A percentile compares a stretch with the other conserved stretches of the same genome.
Conservation (phyloP, 345 rosid genomes). For the Salix koriyanagi region DNA sequence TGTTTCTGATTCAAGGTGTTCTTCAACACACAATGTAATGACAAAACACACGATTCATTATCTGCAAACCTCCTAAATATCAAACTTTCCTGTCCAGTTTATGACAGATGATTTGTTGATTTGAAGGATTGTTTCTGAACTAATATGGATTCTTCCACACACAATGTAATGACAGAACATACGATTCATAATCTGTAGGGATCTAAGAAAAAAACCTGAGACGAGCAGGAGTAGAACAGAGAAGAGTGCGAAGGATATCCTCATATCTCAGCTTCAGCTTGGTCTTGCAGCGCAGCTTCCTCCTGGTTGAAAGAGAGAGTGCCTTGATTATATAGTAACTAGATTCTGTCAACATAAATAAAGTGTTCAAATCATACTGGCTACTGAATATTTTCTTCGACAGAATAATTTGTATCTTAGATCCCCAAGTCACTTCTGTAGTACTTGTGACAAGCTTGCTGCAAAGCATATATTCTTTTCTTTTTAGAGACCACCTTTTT, state of each 20-base stretch:
- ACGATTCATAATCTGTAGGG: background rate
- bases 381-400: background rate
- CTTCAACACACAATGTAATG: background rate
- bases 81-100: background rate
- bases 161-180: background rate
- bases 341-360: background rate
- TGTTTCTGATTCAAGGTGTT: background rate
- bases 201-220: conserved; percentile 30
- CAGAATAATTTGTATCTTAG: conserved; percentile 23
- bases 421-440: conserved; percentile 26
- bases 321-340: background rate
- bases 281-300: background rate
- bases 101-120: background rate
- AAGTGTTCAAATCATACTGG: background rate
- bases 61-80: background rate
- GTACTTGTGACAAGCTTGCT: conserved; percentile 32
- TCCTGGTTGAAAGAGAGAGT: conserved; percentile 1
- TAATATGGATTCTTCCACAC: background rate
- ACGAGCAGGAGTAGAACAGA: conserved; percentile 26
- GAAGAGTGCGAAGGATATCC: conserved; percentile 21
- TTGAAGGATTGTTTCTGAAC: background rate
- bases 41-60: background rate
- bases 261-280: conserved; percentile 27
- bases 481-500: conserved; percentile 15
- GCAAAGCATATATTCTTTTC: conserved; percentile 34